Evolutionary conservation across 1,284 basidiomycete genomes (phyloP), one percentile per base, ranked within the genome.

Genomic region (Cerrena zonata): DNA sequence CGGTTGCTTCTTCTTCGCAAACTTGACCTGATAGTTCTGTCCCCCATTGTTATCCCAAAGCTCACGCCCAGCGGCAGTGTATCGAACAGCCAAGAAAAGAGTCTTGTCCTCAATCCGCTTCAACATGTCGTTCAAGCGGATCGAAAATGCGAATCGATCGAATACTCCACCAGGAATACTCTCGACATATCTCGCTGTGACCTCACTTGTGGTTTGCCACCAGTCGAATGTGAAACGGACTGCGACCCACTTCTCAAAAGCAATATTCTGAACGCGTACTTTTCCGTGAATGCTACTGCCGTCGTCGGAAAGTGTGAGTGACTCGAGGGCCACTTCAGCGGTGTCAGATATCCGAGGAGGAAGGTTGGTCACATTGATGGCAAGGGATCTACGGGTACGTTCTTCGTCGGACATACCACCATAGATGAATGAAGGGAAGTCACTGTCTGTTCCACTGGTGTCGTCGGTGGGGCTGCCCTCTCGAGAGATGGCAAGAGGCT

Each of bases 151-250:
- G 64, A 89, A 89, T 21, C 81, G 65, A 64, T 94, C 92, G 61
- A 82, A 81, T 30, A 63, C 56, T 40, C 74, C 77, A n/a, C 69
- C 69, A 51, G 74, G 73, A 18, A 86, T 58, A 22, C 86, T 84
- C 57, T 87, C 84, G 47, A 80, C 69, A 66, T 91, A 88, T 41
- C 80, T 82, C 22, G 85, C 94, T 1, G 86, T 82, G 43, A 97
- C 90, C 69, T 98, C 94, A 65, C 87, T 92, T 52, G 91, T 94
- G 34, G 94, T 98, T 68, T 93, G 90, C 94, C 95, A 98, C 61
- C 77, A 79, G 66, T 98, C 94, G 58, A 94, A 80, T 1, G 94
- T 97, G 70, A 97, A 98, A 37, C 94, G 84, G 21, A 92, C 82
- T 7, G 84, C 88, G 51, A 97, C 78, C 77, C 82, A 85, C 71